These are phyloP conservation scores for Penicillium oxalicum DNA, from an alignment of 2,329 filamentous ascomycete species.

Conservation along the genomic window DNA sequence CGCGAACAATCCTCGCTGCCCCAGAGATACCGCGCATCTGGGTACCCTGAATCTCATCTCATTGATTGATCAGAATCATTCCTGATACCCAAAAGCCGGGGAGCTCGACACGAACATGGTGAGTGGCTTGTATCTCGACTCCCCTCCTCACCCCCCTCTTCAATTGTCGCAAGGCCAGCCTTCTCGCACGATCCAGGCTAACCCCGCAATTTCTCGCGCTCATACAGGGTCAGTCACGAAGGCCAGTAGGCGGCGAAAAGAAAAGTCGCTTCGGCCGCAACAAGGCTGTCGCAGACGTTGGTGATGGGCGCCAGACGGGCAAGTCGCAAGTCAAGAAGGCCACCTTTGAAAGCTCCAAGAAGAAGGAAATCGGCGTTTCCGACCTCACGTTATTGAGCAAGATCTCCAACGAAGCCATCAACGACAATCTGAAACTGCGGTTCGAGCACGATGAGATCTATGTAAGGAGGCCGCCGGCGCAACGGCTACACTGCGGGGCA, in stretches of 20 bases:
- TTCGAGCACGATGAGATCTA: conserved; percentile 98
- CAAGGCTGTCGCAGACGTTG: conserved; percentile 38
- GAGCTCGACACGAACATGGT: conserved; percentile 19
- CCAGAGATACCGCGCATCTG: background rate
- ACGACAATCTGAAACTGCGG: conserved; percentile 96
- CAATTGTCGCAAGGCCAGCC: conserved; percentile 1
- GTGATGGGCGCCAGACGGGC: conserved; percentile 42
- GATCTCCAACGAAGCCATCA: conserved; percentile 98
- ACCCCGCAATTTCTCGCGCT: conserved; percentile 11
- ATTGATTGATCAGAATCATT: conserved; percentile 21
- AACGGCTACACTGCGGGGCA: conserved; percentile 8
- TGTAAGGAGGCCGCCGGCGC: conserved; percentile 41
- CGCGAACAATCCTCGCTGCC: background rate
- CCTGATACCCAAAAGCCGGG: conserved; percentile 27
- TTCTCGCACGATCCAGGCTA: conserved; percentile 7
- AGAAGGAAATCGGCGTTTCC: conserved; percentile 98
- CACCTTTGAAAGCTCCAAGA: conserved; percentile 91
- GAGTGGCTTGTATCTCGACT: background rate
- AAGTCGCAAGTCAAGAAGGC: conserved; percentile 83
- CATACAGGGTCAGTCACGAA: conserved; percentile 39
- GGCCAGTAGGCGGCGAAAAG: conserved; percentile 39
- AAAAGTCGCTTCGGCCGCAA: conserved; percentile 41
- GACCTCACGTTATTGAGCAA: conserved; percentile 97
- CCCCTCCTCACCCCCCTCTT: background rate
- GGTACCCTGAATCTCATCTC: conserved; percentile 3